phyloP scores from a whole-genome alignment of 805 yeast genomes.

The Lipomyces kockii region DNA sequence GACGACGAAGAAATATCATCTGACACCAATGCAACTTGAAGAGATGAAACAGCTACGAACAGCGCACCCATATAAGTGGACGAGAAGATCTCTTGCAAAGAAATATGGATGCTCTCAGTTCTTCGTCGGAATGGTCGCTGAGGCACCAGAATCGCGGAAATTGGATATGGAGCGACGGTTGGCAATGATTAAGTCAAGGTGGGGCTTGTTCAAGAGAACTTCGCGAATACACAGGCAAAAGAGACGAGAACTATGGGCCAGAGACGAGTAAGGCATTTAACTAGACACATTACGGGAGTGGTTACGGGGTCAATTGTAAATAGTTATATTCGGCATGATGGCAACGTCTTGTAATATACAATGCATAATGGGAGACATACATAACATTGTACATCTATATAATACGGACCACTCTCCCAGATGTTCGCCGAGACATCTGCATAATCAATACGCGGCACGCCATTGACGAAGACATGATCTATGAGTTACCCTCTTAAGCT shows the following conservation, averaged over 20 bases:
- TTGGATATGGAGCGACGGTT: conserved; percentile 56
- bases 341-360: background rate
- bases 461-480: background rate
- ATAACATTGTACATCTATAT: conserved; percentile 6
- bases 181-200: conserved; percentile 51
- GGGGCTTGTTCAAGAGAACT: conserved; percentile 54
- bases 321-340: background rate
- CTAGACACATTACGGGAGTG: background rate
- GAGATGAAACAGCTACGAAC: conserved; percentile 63
- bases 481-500: background rate
- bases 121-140: conserved; percentile 61
- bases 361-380: background rate
- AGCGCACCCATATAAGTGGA: conserved; percentile 64
- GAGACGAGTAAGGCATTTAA: conserved; percentile 51
- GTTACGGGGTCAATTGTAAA: background rate
- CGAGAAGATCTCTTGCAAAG: conserved; percentile 64
- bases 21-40: conserved; percentile 60
- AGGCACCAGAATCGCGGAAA: conserved; percentile 48
- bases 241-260: conserved; percentile 66
- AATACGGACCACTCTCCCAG: background rate
- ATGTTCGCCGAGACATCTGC: background rate
- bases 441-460: too few relatives aligned
- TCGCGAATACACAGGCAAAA: conserved; percentile 63
- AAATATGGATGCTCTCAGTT: conserved; percentile 59
- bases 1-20: conserved; percentile 54